Percentiles rank a stretch among this genome's conserved stretches.
phyloP scores from a whole-genome alignment of 2,329 filamentous ascomycete species.

The Arthrobotrys iridis region DNA sequence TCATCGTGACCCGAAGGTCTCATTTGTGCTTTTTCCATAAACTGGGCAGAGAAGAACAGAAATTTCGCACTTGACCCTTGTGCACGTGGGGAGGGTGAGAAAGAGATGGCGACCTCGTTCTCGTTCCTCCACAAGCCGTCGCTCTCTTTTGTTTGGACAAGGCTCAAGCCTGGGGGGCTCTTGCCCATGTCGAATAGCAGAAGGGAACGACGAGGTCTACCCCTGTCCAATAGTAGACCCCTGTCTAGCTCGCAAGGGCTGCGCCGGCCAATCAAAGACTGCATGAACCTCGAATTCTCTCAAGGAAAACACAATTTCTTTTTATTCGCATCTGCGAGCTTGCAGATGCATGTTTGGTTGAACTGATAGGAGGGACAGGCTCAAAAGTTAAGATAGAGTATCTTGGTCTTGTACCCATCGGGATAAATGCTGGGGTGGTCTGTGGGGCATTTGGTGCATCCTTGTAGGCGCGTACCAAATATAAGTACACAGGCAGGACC shows the following conservation, averaged over 20 bases:
- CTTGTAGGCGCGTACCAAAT: slow-evolving; percentile 55
- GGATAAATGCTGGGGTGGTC: slow-evolving; percentile 44
- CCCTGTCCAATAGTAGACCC: slow-evolving; percentile 31
- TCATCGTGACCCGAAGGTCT: slow-evolving; percentile 54
- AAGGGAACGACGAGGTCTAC: slow-evolving; percentile 45
- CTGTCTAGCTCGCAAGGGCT: slow-evolving; percentile 52
- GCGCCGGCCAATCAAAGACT: slow-evolving; percentile 44
- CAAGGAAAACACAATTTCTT: slow-evolving; percentile 50
- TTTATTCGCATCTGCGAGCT: slow-evolving; percentile 53
- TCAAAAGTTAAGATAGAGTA: slow-evolving; percentile 55
- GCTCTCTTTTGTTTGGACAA: slow-evolving; percentile 52
- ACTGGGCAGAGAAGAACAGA: slow-evolving; percentile 29
- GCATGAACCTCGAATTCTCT: slow-evolving; percentile 55
- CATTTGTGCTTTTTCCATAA: slow-evolving; percentile 46
- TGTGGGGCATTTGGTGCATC: slow-evolving; percentile 52
- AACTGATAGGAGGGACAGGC: slow-evolving; percentile 54
- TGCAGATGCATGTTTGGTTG: slow-evolving; percentile 52
- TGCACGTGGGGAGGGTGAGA: slow-evolving; percentile 52
- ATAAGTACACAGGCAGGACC: slow-evolving; percentile 55
- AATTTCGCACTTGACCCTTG: slow-evolving; percentile 54
- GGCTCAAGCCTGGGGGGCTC: slow-evolving; percentile 43
- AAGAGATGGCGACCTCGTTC: slow-evolving; percentile 34
- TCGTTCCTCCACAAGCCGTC: slow-evolving; percentile 52
- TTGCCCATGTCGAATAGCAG: slow-evolving; percentile 51
- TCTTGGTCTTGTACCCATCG: slow-evolving; percentile 53